Evolutionary conservation across 1,284 basidiomycete genomes (phyloP).

Genomic region (Sporisorium graminicola): DNA sequence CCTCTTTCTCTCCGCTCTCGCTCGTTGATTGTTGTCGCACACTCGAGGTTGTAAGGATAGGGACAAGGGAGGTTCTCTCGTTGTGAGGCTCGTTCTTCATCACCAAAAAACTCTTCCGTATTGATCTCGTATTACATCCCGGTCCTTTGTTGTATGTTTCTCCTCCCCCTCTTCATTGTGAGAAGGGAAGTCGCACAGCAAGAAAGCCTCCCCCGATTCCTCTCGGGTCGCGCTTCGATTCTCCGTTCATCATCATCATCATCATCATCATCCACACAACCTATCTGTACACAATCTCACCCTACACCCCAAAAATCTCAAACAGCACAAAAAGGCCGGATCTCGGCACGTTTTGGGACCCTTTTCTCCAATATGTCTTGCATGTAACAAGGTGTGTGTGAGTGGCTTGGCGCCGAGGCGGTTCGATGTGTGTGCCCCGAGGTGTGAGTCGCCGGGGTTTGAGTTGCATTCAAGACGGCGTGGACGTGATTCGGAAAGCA

Average conservation of each 20-base stretch:
- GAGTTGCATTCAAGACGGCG: too few relatives aligned
- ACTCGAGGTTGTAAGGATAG: neutral
- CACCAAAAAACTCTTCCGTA: slow-evolving; percentile 4
- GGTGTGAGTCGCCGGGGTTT: too few relatives aligned
- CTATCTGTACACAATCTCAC: slow-evolving; percentile 34
- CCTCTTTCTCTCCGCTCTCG: neutral
- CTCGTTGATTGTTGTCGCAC: slow-evolving; percentile 11
- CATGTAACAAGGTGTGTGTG: too few relatives aligned
- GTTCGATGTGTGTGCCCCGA: too few relatives aligned
- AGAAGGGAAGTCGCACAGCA: neutral
- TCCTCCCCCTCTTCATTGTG: neutral
- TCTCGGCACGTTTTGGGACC: slow-evolving; percentile 39
- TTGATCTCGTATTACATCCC: slow-evolving; percentile 15
- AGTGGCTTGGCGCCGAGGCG: too few relatives aligned
- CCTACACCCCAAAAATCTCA: slow-evolving; percentile 22
- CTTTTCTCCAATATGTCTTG: slow-evolving; percentile 1
- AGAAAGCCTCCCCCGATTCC: neutral
- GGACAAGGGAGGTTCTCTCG: neutral
- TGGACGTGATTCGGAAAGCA: too few relatives aligned
- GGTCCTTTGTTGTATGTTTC: slow-evolving; percentile 43
- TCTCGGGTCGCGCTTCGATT: neutral
- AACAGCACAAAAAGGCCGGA: slow-evolving; percentile 47
- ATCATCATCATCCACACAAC: slow-evolving; percentile 2
- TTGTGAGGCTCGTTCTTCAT: slow-evolving; percentile 11
- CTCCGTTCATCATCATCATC: slow-evolving; percentile 3